Base-by-base conservation (phyloP, 2,329 filamentous ascomycete species). In the Thyridium curvatum region DNA sequence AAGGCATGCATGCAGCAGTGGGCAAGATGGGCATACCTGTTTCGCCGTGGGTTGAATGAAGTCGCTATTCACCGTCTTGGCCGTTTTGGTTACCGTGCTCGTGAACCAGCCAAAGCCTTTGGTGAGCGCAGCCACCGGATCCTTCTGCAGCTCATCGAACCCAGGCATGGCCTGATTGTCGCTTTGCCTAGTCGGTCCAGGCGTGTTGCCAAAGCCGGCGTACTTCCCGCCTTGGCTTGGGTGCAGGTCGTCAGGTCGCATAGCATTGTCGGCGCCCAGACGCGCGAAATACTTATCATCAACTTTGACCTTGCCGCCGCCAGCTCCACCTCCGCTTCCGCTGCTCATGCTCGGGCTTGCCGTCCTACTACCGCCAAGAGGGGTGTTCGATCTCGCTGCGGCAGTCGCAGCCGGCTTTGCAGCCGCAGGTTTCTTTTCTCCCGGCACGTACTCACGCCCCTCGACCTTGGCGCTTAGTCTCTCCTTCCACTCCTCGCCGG, bases 101-200 rank as follows among this genome's bases (percentile, higher is more conserved):
- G 88, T 78, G 55, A 97, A 88, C 89, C 93, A 97, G 8, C 91
- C 91, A 53, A 97, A 94, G 0, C 91, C 86, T 64, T 94, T 96
- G 18, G 82, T 88, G 51, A 98, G 63, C 13, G 91, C 89, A 1
- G 79, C 90, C 46, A 97, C 71, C 0, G 93, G 90, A 58, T 98
- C 93, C 56, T 82, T 86, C 61, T 95, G 88, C 55, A 97, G 78
- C 39, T 97, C 91, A 39, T 93, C 84, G n/a, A 93, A 67, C 12
- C 79, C 79, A 0, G 85, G 86, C 18, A 85, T 64, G 1, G 58
- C 41, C 13, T 43, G 33, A 28, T 48, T 59, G 18, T 56, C 30
- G 12, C 65, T 64, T 37, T 59, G 60, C 32, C 59, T 60, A 37
- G 68, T 60, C 14, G 77, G 70, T 39, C 70, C 71, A 18, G 84